Evolutionary conservation across 2,329 filamentous ascomycete species (phyloP), one percentile per base, ranked within the genome.

Genomic region (Trichoderma simmonsii): DNA sequence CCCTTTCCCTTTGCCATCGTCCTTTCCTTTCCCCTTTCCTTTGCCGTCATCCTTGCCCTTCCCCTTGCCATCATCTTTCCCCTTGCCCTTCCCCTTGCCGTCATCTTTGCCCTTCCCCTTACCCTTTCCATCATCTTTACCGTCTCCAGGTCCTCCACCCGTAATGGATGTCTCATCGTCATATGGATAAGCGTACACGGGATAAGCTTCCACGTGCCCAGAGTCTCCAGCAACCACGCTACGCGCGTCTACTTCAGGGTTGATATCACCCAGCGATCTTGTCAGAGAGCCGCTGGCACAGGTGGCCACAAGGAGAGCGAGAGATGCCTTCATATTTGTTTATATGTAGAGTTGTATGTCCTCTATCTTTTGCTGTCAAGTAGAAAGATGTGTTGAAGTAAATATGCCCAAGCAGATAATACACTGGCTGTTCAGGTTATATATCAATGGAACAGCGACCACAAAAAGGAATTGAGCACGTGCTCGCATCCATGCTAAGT

Each of bases 251-350:
- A 39, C 21, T 18, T 67, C 15, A 11, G 30, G 18, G n/a, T 24
- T 15, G 30, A 9, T 24, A 7, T 15, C 32, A 24, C 30, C 8
- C 21, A 67, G 21, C 15, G 64, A 67, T 3, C 4, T n/a, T 36
- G 64, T 48, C 6, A 67, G n/a, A 7, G 48, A 14, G 21, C 64
- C 9, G 48, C 64, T 56, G 32, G 64, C 48, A 28, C 12, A 24
- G 24, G 64, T 57, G n/a, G 64, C 64, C n/a, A 56, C 43, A 56
- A 67, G 21, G 28, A 67, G 43, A 36, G 64, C 64, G n/a, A 67
- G 30, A 6, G 48, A 56, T 26, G 64, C 48, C 32, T 67, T 67
- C 64, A 67, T 67, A 12, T 8, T 57, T 34, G 28, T n/a, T 56
- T 4, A 24, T 67, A 11, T 36, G 32, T 34, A 5, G 32, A 24